Base-by-base conservation (phyloP, 139 green algal genomes). In the Yamagishiella unicocca region DNA sequence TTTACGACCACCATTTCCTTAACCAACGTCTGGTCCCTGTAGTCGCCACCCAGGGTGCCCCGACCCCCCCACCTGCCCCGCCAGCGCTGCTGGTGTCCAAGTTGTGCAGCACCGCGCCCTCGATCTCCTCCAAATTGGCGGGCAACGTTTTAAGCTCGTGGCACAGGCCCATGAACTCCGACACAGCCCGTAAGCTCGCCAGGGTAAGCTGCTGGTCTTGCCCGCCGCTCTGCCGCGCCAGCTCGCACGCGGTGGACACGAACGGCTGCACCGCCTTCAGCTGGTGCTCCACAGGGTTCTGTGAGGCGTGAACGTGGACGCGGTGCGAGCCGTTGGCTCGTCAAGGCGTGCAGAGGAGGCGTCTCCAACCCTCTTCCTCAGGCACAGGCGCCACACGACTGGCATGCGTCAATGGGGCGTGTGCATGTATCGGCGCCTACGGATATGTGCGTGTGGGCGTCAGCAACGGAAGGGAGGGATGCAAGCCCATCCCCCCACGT, bases 121-220 rank as follows among this genome's bases (percentile, higher is more conserved):
- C 81, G 37, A 90, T 90, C 54, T 87, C 54, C n/a, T 90, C 87
- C 19, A 90, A 81, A 14, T 87, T 80, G 17, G 79, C 19, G 1
- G 87, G 87, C 35, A 87, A 71, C 53, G 80, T 84, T 14, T 70
- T 77, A 27, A 90, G 87, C 70, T 85, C 68, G 22, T 87, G 80
- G 70, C 87, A 90, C 29, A 90, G 67, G 3, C 40, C 55, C 43
- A 90, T 31, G 45, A 83, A 90, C 43, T 80, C 70, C 17, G 33
- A 40, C 33, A 89, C 37, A 27, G 75, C 75, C 19, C 45, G 29
- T 50, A 89, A 64, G 76, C 85, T 82, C 6, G 85, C 53, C 37
- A 82, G 5, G 7, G 46, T 89, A 1, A 70, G 37, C 31, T 37
- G 72, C 73, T 85, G 31, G 12, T 71, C 24, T n/a, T n/a, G n/a